Percentiles rank a stretch among this genome's conserved stretches.
Evolutionary conservation across 1,139 yeast genomes (phyloP).

Genomic region (Zhuliangozyma parablackwelliae): DNA sequence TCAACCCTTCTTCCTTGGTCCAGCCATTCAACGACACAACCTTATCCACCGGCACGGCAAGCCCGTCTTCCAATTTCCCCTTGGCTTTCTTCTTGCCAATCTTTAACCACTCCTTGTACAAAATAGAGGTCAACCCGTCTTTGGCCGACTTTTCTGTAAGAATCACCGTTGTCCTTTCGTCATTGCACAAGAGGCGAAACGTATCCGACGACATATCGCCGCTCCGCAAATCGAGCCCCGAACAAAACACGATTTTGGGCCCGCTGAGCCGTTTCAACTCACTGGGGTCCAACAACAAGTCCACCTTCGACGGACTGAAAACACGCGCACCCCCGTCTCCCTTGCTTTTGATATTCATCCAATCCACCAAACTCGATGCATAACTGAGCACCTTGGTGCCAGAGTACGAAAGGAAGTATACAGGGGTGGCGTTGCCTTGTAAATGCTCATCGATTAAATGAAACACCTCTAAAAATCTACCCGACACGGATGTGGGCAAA

Average conservation of each 20-base stretch:
- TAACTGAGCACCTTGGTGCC: slow-evolving; percentile 76
- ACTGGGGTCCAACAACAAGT: slow-evolving; percentile 50
- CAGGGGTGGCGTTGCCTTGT: slow-evolving; percentile 59
- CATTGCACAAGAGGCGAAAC: slow-evolving; percentile 55
- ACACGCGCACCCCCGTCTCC: slow-evolving; percentile 38
- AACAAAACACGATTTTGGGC: slow-evolving; percentile 78
- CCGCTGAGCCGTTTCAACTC: slow-evolving; percentile 58
- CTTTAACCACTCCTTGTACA: slow-evolving; percentile 58
- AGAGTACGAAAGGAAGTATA: slow-evolving; percentile 69
- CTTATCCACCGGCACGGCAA: slow-evolving; percentile 51
- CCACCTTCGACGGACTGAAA: slow-evolving; percentile 62
- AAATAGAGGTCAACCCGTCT: slow-evolving; percentile 20
- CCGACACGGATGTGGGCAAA: slow-evolving; percentile 80
- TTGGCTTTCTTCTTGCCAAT: slow-evolving; percentile 33
- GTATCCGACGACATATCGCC: slow-evolving; percentile 63
- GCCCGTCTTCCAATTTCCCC: slow-evolving; percentile 50
- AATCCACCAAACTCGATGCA: slow-evolving; percentile 87
- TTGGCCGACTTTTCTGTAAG: slow-evolving; percentile 58
- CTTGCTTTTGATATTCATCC: slow-evolving; percentile 93
- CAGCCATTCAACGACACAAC: slow-evolving; percentile 26
- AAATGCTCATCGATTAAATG: slow-evolving; percentile 63
- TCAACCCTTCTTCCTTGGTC: slow-evolving; percentile 46
- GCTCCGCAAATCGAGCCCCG: slow-evolving; percentile 63
- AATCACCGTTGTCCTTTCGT: slow-evolving; percentile 64
- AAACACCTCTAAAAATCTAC: slow-evolving; percentile 76